Base-by-base conservation (phyloP, 257 asterid species). In the Fraxinus excelsior region DNA sequence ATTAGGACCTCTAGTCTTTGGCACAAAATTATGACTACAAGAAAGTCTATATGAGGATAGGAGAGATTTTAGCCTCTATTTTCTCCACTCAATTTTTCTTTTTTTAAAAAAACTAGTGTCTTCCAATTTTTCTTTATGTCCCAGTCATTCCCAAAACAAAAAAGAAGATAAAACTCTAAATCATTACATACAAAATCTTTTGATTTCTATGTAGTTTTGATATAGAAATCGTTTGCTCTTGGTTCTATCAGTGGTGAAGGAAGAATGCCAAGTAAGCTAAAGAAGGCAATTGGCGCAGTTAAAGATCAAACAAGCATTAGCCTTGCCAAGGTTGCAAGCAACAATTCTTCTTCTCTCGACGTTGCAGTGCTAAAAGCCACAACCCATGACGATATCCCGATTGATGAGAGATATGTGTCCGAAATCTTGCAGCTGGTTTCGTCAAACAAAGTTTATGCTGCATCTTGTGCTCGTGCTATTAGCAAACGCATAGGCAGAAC, bases 261-360 rank as follows among this genome's bases (percentile, higher is more conserved):
- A 74, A 80, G 11, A 81, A 93, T 93, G 98, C 81, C 98, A 74
- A 91, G 97, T 90, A 93, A 91, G 88, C 89, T 93, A 8, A 88
- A 93, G 87, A 93, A 89, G 83, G 97, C 98, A 12, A 91, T 93
- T 69, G 92, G 85, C 2, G 97, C 93, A 25, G 98, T 93, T 18
- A 93, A 93, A 75, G 98, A 93, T 78, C 98, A 89, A 75, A 93
- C 98, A n/a, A 93, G 98, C 93, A 91, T 93, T 66, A 81, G 98
- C 87, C 92, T 91, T 25, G 98, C 98, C 1, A 93, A 87, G 85
- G 97, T 91, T 70, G 86, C 93, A 0, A 84, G 81, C 86, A 87
- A 87, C 79, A 85, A 78, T n/a, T 85, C 90, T 4, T 82, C 94
- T 7, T 81, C 82, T 23, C 93, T 93, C 2, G 98, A 93, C 70